A percentile compares a stretch with the other conserved stretches of the same genome.
Evolutionary conservation across 768 basidiomycete species (phyloP).

Genomic region (Mycena leptocephala): DNA sequence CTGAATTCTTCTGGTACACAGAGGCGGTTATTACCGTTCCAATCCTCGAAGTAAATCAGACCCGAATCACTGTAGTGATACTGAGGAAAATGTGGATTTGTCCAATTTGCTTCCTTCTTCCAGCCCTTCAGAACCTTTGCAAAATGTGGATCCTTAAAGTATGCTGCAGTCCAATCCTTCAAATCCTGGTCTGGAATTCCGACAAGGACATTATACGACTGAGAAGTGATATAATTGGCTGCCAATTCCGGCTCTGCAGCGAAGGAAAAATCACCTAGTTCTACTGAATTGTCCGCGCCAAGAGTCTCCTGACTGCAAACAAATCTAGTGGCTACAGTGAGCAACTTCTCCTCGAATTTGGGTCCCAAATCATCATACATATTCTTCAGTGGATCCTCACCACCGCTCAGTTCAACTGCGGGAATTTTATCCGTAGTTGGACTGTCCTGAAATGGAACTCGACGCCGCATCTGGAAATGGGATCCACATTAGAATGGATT

Average conservation of each 20-base stretch:
- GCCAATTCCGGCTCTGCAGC: too few species aligned
- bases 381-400: not conserved
- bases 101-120: not conserved
- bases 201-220: not conserved
- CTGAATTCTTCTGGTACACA: not conserved
- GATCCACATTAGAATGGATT: slow-evolving; percentile 52
- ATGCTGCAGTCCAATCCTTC: not conserved
- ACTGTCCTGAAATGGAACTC: not conserved
- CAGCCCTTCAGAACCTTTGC: not conserved
- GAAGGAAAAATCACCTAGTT: too few species aligned
- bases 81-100: not conserved
- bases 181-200: not conserved
- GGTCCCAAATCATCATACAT: not conserved
- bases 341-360: not conserved
- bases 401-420: not conserved
- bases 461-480: slow-evolving; percentile 31
- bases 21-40: not conserved
- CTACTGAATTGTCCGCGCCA: too few species aligned
- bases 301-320: slow-evolving; percentile 23
- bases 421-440: not conserved
- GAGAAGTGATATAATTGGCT: not conserved
- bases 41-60: not conserved
- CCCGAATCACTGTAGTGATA: not conserved
- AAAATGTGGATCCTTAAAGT: not conserved
- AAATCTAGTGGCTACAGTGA: not conserved